Conservation (phyloP, 192 early-diverging fungal genomes). For the Coemansia sp. region DNA sequence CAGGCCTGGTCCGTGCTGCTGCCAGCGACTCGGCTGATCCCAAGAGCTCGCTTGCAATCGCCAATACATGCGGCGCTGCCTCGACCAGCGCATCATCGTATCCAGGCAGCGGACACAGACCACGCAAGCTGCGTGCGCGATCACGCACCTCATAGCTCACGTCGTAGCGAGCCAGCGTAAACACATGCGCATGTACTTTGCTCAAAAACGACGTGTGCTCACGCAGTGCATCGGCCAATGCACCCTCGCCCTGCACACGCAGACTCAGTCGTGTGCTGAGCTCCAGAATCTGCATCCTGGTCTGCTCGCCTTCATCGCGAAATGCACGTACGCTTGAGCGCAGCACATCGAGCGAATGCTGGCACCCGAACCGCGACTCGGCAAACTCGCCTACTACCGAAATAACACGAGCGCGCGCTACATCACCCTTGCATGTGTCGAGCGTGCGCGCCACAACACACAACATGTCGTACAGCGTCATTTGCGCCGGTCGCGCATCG, state of each 20-base stretch:
- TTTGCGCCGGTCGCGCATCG: slow-evolving; percentile 30
- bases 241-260: not conserved
- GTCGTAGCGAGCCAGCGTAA: slow-evolving; percentile 90
- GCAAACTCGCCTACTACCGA: slow-evolving; percentile 86
- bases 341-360: slow-evolving; percentile 78
- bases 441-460: slow-evolving; percentile 31
- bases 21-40: slow-evolving; percentile 4
- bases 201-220: slow-evolving; percentile 11
- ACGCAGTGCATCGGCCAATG: slow-evolving; percentile 10
- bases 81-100: slow-evolving; percentile 25
- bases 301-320: slow-evolving; percentile 58
- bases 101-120: slow-evolving; percentile 32
- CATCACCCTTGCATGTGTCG: slow-evolving; percentile 17
- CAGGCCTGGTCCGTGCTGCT: not conserved
- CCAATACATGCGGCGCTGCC: slow-evolving; percentile 18
- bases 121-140: slow-evolving; percentile 67
- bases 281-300: slow-evolving; percentile 82
- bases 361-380: slow-evolving; percentile 55
- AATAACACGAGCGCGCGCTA: slow-evolving; percentile 81
- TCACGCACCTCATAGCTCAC: slow-evolving; percentile 87
- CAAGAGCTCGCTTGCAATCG: slow-evolving; percentile 21
- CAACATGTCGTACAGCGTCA: slow-evolving; percentile 51
- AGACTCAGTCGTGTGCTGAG: slow-evolving; percentile 58
- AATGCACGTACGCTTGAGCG: slow-evolving; percentile 66
- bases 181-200: slow-evolving; percentile 69